phyloP scores from a whole-genome alignment of 2,329 filamentous ascomycete species.

The Aspergillus viridinutans region DNA sequence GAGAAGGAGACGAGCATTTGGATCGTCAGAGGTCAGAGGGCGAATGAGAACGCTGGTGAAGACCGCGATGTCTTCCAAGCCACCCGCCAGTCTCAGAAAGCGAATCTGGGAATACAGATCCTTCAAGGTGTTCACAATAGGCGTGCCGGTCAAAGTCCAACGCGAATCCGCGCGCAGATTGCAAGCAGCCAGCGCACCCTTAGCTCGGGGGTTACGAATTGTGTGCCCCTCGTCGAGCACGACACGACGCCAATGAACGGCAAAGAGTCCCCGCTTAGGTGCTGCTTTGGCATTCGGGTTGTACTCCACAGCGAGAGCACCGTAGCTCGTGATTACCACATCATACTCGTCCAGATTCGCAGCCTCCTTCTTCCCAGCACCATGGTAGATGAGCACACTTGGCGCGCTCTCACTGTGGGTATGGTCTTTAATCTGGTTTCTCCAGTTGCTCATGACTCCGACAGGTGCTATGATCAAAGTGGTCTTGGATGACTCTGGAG shows the following conservation, averaged over 20 bases:
- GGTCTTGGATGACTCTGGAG: slow-evolving; percentile 49
- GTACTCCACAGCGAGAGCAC: slow-evolving; percentile 66
- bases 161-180: slow-evolving; percentile 65
- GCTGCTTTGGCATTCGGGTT: slow-evolving; percentile 46
- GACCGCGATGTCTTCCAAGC: slow-evolving; percentile 66
- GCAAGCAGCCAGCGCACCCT: slow-evolving; percentile 65
- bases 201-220: slow-evolving; percentile 73
- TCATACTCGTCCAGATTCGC: slow-evolving; percentile 62
- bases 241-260: slow-evolving; percentile 69
- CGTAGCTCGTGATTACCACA: slow-evolving; percentile 81
- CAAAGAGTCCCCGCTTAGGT: slow-evolving; percentile 53
- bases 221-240: slow-evolving; percentile 81
- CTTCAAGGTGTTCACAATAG: slow-evolving; percentile 76
- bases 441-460: slow-evolving; percentile 89
- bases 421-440: slow-evolving; percentile 70
- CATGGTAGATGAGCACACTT: slow-evolving; percentile 71
- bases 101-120: slow-evolving; percentile 77
- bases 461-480: slow-evolving; percentile 80
- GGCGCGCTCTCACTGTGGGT: slow-evolving; percentile 60
- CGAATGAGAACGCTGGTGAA: slow-evolving; percentile 71
- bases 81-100: slow-evolving; percentile 71
- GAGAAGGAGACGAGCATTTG: slow-evolving; percentile 59
- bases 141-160: slow-evolving; percentile 78
- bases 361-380: slow-evolving; percentile 54
- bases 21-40: slow-evolving; percentile 58